phyloP scores from a whole-genome alignment of 495 filamentous ascomycete species.

The Pseudevernia furfuracea region DNA sequence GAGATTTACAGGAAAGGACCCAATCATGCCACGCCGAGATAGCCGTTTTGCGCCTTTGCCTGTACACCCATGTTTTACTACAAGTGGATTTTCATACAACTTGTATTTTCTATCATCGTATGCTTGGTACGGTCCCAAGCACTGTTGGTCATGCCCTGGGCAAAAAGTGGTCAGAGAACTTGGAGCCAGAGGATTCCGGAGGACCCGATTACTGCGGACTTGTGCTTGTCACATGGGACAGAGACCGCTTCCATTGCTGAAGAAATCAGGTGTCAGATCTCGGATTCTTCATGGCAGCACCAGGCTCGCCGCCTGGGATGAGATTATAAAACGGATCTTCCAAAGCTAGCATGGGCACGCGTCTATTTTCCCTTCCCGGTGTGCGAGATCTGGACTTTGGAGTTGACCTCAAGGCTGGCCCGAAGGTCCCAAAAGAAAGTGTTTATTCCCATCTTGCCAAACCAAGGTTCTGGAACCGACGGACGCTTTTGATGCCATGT shows the following conservation, averaged over 20 bases:
- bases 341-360: not conserved
- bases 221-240: not conserved
- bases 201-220: not conserved
- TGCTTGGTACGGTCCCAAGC: slow-evolving; percentile 1
- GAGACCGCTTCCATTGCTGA: not conserved
- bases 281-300: not conserved
- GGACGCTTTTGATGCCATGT: not conserved
- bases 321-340: not conserved
- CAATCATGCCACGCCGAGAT: not conserved
- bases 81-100: not conserved
- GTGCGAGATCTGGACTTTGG: not conserved
- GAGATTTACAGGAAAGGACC: not conserved
- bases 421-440: not conserved
- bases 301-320: not conserved
- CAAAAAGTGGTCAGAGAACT: not conserved
- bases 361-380: not conserved
- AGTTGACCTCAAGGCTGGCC: not conserved
- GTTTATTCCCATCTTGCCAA: not conserved
- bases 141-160: not conserved
- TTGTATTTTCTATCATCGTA: not conserved
- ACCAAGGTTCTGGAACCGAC: not conserved
- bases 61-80: not conserved
- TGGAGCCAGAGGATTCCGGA: not conserved
- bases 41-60: not conserved
- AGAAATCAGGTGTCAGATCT: not conserved